Base-by-base conservation (phyloP, 805 yeast species). In the Scheffersomyces ergatensis region DNA sequence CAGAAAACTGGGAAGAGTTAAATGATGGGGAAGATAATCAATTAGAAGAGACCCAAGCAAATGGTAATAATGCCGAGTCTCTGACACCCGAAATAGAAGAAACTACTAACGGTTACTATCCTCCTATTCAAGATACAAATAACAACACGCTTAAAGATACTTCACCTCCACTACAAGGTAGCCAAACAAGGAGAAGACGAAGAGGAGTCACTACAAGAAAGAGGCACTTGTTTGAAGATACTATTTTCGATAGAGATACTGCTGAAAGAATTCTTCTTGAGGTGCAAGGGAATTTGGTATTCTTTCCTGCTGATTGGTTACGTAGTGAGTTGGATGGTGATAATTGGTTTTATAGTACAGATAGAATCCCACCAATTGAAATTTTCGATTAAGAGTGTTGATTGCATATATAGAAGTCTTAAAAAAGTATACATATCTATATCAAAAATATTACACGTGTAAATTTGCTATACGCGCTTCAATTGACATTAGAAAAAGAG, bases 281-380 rank as follows among this genome's bases (percentile, higher is more conserved):
- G 42, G 70, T 92, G 15, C 85, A 82, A 38, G 99, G 99, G 2
- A 85, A 93, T 56, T 64, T 93, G 50, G 97, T 93, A 5, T 59
- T 84, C n/a, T 92, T 90, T 70, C 98, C 99, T 0, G 74, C 86
- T 0, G 89, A 89, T 45, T 93, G 99, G 99, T 72, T 93, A 33
- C 70, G 77, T 51, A 77, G 82, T 43, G 99, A 93, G 62, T 78
- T 89, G 23, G 96, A 90, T 42, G 79, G 87, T 5, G 92, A 88
- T 9, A 93, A 95, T 57, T 92, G 98, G 98, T 90, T 89, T 60
- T 90, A 88, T 69, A 88, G 84, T 53, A 83, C 95, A 37, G 99
- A 93, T 57, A 80, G 96, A 54, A 70, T 93, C 20, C 97, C 98
- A 4, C 99, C 99, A 1, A 80, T 93, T 41, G 98, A 93, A 57